Evolutionary conservation across 208 protist genomes (phyloP).

Genomic region (Lotmaria passim): DNA sequence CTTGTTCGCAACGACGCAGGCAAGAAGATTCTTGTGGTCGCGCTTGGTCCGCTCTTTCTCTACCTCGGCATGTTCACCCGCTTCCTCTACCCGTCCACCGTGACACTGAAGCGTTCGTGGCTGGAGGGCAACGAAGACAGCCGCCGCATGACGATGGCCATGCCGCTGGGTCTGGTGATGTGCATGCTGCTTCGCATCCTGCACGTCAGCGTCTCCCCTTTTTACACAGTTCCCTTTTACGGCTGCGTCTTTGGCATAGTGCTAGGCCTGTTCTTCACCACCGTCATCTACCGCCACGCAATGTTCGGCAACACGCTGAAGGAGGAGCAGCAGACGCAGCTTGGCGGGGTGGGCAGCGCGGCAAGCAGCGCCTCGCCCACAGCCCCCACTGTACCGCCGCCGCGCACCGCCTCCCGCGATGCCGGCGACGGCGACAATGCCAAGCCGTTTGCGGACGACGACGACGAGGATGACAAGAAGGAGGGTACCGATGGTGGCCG

Average conservation of each 20-base stretch:
- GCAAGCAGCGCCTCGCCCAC: neutral
- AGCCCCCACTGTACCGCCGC: neutral
- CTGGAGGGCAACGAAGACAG: slow-evolving; percentile 53
- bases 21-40: slow-evolving; percentile 50
- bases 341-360: neutral
- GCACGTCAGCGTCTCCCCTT: slow-evolving; percentile 54
- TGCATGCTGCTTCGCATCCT: slow-evolving; percentile 79
- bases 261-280: slow-evolving; percentile 60
- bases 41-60: slow-evolving; percentile 59
- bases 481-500: neutral
- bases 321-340: slow-evolving; percentile 19
- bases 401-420: neutral
- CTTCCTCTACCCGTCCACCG: slow-evolving; percentile 58
- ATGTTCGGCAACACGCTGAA: slow-evolving; percentile 61
- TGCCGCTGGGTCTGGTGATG: slow-evolving; percentile 67
- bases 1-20: slow-evolving; percentile 40
- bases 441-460: neutral
- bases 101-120: slow-evolving; percentile 21
- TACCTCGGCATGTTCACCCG: slow-evolving; percentile 54
- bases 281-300: slow-evolving; percentile 63
- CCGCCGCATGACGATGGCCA: slow-evolving; percentile 56
- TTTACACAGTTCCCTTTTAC: slow-evolving; percentile 71
- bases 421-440: neutral
- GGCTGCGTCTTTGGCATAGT: slow-evolving; percentile 61
- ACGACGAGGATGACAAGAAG: slow-evolving; percentile 6